Percentiles rank a stretch among this genome's conserved stretches.
phyloP scores from a whole-genome alignment of 495 filamentous ascomycete species.

The Lophiostoma macrostomum region DNA sequence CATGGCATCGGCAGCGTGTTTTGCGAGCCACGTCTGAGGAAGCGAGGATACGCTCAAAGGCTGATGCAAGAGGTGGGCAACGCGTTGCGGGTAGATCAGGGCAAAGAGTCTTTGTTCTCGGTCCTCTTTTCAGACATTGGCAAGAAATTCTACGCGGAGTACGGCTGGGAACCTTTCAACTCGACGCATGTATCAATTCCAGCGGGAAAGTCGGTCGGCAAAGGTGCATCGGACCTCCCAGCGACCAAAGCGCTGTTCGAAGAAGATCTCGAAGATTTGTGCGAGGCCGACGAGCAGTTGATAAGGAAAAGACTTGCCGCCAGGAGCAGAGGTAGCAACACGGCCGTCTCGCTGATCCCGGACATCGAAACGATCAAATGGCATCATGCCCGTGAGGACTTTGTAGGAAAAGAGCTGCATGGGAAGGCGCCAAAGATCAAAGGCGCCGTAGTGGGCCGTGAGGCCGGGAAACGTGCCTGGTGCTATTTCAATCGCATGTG shows the following conservation, averaged over 20 bases:
- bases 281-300: conserved; percentile 53
- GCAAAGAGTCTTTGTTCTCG: conserved; percentile 54
- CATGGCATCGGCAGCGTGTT: conserved; percentile 89
- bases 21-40: conserved; percentile 66
- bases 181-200: conserved; percentile 51
- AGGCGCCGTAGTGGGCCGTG: conserved; percentile 61
- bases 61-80: conserved; percentile 61
- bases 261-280: conserved; percentile 56
- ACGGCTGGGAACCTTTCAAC: conserved; percentile 73
- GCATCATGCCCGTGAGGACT: conserved; percentile 87
- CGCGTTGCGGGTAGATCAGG: conserved; percentile 53
- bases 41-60: conserved; percentile 73
- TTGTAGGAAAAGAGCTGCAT: conserved; percentile 59
- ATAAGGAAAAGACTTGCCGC: conserved; percentile 44
- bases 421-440: conserved; percentile 56
- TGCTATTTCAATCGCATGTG: conserved; percentile 80
- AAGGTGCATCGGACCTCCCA: conserved; percentile 37
- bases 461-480: conserved; percentile 60
- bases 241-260: conserved; percentile 44
- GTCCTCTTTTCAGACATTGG: conserved; percentile 94
- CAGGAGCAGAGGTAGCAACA: conserved; percentile 35
- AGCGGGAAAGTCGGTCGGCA: conserved; percentile 25
- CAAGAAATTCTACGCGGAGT: conserved; percentile 79
- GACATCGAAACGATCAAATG: conserved; percentile 71
- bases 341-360: conserved; percentile 67